Evolutionary conservation across 352 stramenopile genomes (phyloP), one percentile per base, ranked within the genome.

Genomic region (Phytophthora sp.): DNA sequence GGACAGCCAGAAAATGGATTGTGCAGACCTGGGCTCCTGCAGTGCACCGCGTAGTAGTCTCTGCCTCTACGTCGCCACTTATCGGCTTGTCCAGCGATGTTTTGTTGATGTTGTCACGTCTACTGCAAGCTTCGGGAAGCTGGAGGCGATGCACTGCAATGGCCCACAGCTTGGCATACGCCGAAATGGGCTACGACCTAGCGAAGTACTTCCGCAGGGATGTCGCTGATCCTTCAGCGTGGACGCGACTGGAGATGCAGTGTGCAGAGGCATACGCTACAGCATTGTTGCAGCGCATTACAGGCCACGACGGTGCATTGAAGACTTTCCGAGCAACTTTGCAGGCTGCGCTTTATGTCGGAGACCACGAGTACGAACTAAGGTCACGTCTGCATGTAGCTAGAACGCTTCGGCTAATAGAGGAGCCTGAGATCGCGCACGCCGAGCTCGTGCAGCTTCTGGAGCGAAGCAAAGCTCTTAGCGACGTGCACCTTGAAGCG

Each of bases 251-350:
- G 16, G 78, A 89, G 39, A 75, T 86, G 71, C 54, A 76, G 20
- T 82, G 79, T 31, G 70, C 71, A 2, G 74, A 89, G 58, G 65
- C 58, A 3, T 84, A 77, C 41, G 79, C 69, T 0, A 33, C 65
- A 3, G 69, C 60, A 4, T 53, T 88, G 13, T 57, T 88, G 0
- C 69, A 86, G 7, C 62, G 84, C 18, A 57, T 54, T 7, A 35
- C 60, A 0, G 79, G 82, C 18, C 52, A 77, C 16, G 31, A 63
- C 6, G 76, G 88, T 20, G 74, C 82, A 6, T 45, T 88, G 23
- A 69, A 79, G 36, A 66, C 77, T 4, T 77, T 86, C 57, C 77
- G 80, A 35, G 61, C 84, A 44, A 85, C 58, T 26, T 57, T 90
- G 12, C 69, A 87, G 20, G 56, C 54, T 16, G 71, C 82, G 0